Percentiles rank a stretch among this genome's conserved stretches.
Conservation (phyloP, 1,139 yeast genomes). For the Lodderomyces parapsilosis region DNA sequence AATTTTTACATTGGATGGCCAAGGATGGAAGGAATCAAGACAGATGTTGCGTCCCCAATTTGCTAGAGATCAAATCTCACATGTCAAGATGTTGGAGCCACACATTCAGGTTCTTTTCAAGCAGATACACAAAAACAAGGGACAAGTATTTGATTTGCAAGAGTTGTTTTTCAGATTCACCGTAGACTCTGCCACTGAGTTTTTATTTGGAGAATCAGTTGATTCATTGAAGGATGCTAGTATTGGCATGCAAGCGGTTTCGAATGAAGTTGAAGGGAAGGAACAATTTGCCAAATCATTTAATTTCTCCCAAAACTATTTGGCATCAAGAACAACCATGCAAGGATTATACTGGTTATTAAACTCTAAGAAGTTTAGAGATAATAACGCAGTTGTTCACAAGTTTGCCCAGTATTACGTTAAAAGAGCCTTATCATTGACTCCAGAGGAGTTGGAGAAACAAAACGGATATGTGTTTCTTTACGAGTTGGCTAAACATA, state of each 20-base stretch:
- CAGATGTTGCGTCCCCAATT: no score
- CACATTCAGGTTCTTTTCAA: constrained; percentile 41
- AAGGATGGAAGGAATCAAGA: no score
- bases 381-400: constrained; percentile 29
- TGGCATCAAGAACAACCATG: constrained; percentile 35
- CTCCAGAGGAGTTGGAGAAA: constrained; percentile 33
- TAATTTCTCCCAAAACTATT: constrained; percentile 35
- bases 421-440: constrained; percentile 25
- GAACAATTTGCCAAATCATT: constrained; percentile 44
- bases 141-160: constrained; percentile 46
- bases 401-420: constrained; percentile 32
- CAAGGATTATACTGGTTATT: constrained; percentile 36
- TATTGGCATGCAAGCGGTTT: constrained; percentile 17
- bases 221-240: constrained; percentile 34
- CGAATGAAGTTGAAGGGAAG: constrained; percentile 27
- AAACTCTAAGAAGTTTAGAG: constrained; percentile 31
- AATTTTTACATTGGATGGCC: no score
- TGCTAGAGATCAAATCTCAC: constrained; percentile 56
- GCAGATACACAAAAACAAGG: constrained; percentile 27
- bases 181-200: constrained; percentile 58
- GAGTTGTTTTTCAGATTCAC: constrained; percentile 50
- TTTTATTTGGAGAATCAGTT: constrained; percentile 56
- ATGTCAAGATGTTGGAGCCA: constrained; percentile 47
- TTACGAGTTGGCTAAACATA: no score
- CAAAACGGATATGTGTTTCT: constrained; percentile 47